Conservation (phyloP, 805 yeast genomes). For the Metschnikowia borealis region DNA sequence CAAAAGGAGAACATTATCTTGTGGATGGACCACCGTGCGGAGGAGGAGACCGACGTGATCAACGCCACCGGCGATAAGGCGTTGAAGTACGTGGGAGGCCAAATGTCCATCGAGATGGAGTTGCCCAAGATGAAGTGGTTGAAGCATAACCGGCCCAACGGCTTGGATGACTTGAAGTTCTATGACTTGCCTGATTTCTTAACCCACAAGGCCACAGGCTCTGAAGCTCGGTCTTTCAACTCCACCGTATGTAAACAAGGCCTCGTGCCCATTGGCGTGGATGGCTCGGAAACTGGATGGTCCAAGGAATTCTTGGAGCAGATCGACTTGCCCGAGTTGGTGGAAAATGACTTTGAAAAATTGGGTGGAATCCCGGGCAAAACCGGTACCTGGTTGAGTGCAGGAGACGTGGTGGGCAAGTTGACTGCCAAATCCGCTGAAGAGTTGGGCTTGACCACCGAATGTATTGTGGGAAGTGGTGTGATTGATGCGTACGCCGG, state of each 20-base stretch:
- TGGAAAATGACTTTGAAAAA: slow-evolving; percentile 67
- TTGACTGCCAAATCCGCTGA: slow-evolving; percentile 64
- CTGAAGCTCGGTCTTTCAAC: slow-evolving; percentile 82
- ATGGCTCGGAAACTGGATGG: slow-evolving; percentile 86
- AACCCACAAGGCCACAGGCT: slow-evolving; percentile 86
- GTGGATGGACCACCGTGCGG: slow-evolving; percentile 99
- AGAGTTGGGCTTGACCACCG: slow-evolving; percentile 76
- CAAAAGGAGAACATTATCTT: slow-evolving; percentile 75
- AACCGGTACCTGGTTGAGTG: slow-evolving; percentile 71
- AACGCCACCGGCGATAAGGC: slow-evolving; percentile 77
- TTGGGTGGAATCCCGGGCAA: slow-evolving; percentile 80
- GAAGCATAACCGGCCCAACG: slow-evolving; percentile 72
- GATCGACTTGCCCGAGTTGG: slow-evolving; percentile 73
- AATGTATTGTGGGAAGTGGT: slow-evolving; percentile 87
- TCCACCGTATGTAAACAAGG: slow-evolving; percentile 96
- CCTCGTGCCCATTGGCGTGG: slow-evolving; percentile 87
- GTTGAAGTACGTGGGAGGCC: slow-evolving; percentile 91
- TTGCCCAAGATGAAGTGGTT: slow-evolving; percentile 96
- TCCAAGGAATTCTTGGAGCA: slow-evolving; percentile 66
- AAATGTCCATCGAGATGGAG: slow-evolving; percentile 98
- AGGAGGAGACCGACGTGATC: slow-evolving; percentile 70
- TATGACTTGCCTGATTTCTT: slow-evolving; percentile 90
- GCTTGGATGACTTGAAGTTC: slow-evolving; percentile 64
- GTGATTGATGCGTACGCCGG: slow-evolving; percentile 98
- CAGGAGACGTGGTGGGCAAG: slow-evolving; percentile 86